phyloP scores from a whole-genome alignment of 179 eudicot genomes.

The Beta corolliflora region DNA sequence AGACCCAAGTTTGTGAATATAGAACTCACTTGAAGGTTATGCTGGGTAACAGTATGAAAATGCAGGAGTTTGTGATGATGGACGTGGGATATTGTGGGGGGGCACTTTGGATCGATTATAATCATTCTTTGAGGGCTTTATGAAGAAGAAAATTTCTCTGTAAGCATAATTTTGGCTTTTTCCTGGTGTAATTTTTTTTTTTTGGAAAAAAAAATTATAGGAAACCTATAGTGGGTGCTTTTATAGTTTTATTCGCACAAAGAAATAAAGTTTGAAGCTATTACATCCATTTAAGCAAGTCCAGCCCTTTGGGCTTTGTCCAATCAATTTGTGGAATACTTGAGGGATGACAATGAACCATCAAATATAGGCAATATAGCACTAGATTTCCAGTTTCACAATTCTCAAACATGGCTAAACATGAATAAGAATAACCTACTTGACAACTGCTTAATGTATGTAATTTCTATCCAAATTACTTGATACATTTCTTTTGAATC shows the following conservation, averaged over 20 bases:
- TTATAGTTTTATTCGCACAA: not conserved
- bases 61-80: not conserved
- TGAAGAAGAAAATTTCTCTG: conserved; percentile 2
- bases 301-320: too few relatives aligned
- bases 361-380: too few relatives aligned
- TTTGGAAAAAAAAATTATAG: not conserved
- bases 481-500: too few relatives aligned
- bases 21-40: not conserved
- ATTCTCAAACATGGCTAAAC: too few relatives aligned
- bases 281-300: not conserved
- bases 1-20: conserved; percentile 7
- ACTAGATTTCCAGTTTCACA: too few relatives aligned
- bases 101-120: not conserved
- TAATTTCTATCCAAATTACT: too few relatives aligned
- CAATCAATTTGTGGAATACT: too few relatives aligned
- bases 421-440: too few relatives aligned
- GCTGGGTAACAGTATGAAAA: conserved; percentile 5
- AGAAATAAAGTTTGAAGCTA: not conserved
- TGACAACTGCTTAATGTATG: too few relatives aligned
- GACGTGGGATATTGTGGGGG: conserved; percentile 10
- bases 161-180: conserved; percentile 17
- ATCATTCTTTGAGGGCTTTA: not conserved
- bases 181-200: not conserved
- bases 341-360: too few relatives aligned
- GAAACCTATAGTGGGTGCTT: not conserved